These are phyloP conservation scores for Rhododendron mucronatum DNA, from an alignment of 148 eudicot species.

Conservation along the genomic window DNA sequence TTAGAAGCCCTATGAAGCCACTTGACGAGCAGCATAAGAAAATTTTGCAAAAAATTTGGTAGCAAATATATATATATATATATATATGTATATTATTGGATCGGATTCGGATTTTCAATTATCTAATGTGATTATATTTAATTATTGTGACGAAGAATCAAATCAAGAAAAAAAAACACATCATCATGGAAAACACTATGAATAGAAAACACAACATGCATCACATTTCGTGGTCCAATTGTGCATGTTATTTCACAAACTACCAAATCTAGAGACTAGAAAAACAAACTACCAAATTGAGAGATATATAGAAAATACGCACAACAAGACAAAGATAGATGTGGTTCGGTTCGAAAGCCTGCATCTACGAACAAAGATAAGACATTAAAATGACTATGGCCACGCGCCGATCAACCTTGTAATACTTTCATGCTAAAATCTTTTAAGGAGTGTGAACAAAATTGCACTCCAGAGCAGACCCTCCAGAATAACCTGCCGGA, in stretches of 20 bases:
- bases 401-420: neutral
- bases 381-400: neutral
- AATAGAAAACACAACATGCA: neutral
- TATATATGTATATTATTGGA: no score
- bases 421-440: neutral
- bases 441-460: neutral
- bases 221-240: neutral
- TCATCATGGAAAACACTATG: neutral
- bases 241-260: neutral
- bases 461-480: no score
- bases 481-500: no score
- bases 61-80: no score
- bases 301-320: no score
- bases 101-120: neutral
- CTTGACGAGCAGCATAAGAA: no score
- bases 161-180: neutral
- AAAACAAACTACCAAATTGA: neutral
- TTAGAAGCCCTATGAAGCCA: no score
- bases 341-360: neutral
- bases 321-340: neutral
- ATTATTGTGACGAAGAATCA: neutral
- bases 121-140: neutral
- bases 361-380: neutral
- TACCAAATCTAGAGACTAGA: neutral
- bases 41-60: no score